Percentiles rank a stretch among this genome's conserved stretches.
These are phyloP conservation scores for Turritis glabra DNA, from an alignment of 345 rosid genomes.

Conservation along the genomic window DNA sequence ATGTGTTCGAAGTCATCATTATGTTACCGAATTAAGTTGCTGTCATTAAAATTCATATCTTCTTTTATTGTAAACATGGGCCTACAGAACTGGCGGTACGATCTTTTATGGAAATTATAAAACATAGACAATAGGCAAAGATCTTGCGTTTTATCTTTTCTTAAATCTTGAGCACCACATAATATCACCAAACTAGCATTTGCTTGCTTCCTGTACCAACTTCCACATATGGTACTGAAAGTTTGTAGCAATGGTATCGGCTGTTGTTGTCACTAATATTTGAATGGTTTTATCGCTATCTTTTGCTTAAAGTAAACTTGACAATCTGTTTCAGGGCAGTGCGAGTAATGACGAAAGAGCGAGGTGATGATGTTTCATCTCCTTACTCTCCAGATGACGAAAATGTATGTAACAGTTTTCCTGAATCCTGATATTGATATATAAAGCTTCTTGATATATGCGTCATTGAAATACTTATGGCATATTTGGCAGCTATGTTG, in stretches of 20 bases:
- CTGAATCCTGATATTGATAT: too few relatives aligned
- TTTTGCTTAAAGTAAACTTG: not conserved
- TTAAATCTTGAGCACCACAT: not conserved
- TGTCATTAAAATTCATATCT: not conserved
- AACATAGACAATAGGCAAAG: not conserved
- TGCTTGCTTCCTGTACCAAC: not conserved
- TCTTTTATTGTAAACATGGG: not conserved
- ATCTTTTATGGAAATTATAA: not conserved
- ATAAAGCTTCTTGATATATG: too few relatives aligned
- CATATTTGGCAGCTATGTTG: too few relatives aligned
- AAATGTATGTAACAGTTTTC: constrained; percentile 58
- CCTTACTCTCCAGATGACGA: constrained; percentile 42
- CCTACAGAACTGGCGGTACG: not conserved
- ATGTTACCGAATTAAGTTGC: not conserved
- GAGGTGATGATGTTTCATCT: constrained; percentile 44
- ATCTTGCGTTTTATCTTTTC: not conserved
- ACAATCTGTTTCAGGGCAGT: constrained; percentile 60
- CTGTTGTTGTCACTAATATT: not conserved
- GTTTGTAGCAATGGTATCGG: not conserved
- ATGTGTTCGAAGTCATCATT: constrained; percentile 1
- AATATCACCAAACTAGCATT: not conserved
- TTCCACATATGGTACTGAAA: constrained; percentile 1
- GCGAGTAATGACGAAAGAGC: constrained; percentile 62
- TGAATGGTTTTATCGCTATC: not conserved
- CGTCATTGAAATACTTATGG: too few relatives aligned